Evolutionary conservation across 768 basidiomycete genomes (phyloP).

Genomic region (Tricholoma terreum): DNA sequence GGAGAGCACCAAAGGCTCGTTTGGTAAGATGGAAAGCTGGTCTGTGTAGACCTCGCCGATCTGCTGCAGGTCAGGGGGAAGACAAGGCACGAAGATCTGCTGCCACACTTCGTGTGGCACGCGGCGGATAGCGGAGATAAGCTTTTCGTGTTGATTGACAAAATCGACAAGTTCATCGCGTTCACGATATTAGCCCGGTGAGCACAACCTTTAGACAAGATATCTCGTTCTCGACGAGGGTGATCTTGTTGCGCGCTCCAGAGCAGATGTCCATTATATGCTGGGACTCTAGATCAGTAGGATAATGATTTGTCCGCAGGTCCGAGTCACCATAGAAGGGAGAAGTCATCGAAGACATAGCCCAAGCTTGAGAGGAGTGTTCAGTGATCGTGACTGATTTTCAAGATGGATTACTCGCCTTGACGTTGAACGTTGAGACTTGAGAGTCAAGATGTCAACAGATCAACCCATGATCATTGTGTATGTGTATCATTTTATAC

Average conservation of each 20-base stretch:
- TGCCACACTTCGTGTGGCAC: not conserved
- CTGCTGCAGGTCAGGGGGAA: not conserved
- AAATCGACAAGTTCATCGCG: not conserved
- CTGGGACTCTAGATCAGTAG: not conserved
- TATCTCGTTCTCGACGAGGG: not conserved
- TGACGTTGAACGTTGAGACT: too few species aligned
- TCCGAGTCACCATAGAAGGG: too few species aligned
- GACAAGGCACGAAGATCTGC: not conserved
- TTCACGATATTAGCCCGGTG: not conserved
- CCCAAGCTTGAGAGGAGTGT: too few species aligned
- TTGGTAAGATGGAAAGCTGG: not conserved
- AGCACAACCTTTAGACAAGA: not conserved
- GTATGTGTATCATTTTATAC: too few species aligned
- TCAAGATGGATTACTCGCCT: too few species aligned
- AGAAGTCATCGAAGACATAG: too few species aligned
- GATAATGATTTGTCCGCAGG: too few species aligned
- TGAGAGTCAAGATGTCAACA: too few species aligned
- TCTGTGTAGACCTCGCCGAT: not conserved
- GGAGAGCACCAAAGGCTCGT: not conserved
- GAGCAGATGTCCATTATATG: not conserved
- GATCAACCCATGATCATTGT: too few species aligned
- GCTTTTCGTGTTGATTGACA: not conserved
- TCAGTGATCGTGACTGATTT: too few species aligned
- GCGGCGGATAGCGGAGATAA: not conserved
- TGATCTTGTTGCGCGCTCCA: not conserved